These are phyloP conservation scores for Pyrus bretschneideri DNA, from an alignment of 306 rosid species.

Conservation along the genomic window DNA sequence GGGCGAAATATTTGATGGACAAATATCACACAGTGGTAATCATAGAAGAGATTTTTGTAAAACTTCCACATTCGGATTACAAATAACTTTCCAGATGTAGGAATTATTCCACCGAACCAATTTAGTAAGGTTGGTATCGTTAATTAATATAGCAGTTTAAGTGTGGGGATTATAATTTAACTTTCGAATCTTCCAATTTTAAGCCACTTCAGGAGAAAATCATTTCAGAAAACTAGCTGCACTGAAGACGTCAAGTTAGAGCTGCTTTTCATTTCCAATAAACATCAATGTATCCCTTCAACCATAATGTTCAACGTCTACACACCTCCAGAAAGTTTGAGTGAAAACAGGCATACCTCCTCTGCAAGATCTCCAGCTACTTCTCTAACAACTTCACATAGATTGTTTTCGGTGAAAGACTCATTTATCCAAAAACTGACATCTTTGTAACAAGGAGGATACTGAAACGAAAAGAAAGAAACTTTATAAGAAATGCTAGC, in stretches of 20 bases:
- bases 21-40: not conserved
- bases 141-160: not conserved
- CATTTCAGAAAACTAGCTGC: not conserved
- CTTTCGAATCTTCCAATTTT: not conserved
- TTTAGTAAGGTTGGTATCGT: not conserved
- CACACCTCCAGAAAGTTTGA: not conserved
- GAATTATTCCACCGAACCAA: not conserved
- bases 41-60: not conserved
- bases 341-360: slow-evolving; percentile 58
- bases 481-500: not conserved
- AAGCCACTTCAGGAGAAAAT: not conserved
- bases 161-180: not conserved
- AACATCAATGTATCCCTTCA: not conserved
- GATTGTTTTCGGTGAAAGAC: slow-evolving; percentile 84
- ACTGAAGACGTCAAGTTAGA: not conserved
- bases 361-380: slow-evolving; percentile 94
- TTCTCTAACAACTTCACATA: slow-evolving; percentile 94
- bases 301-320: not conserved
- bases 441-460: slow-evolving; percentile 95
- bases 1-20: not conserved
- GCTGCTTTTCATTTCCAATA: not conserved
- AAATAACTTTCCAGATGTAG: not conserved
- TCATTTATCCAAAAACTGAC: slow-evolving; percentile 93
- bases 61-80: not conserved
- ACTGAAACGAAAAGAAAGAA: slow-evolving; percentile 39